phyloP scores from a whole-genome alignment of 768 basidiomycete species.

The Leccinum broughii region DNA sequence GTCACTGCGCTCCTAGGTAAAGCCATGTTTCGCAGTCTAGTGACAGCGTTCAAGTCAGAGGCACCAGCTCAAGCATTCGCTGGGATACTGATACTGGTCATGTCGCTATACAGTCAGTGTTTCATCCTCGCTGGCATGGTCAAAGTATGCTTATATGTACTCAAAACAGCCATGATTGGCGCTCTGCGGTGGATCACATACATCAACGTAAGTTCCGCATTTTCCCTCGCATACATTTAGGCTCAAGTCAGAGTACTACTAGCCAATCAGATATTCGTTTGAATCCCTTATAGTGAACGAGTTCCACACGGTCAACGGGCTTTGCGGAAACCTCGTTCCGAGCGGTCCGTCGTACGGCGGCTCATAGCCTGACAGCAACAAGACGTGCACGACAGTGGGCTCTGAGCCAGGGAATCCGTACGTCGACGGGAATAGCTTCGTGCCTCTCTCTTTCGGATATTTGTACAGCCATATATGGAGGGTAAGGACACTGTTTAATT shows the following conservation, averaged over 20 bases:
- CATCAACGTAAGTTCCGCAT: constrained; percentile 46
- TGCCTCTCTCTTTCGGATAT: constrained; percentile 45
- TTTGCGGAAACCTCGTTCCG: constrained; percentile 60
- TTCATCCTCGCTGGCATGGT: background rate
- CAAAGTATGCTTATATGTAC: background rate
- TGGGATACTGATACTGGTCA: constrained; percentile 50
- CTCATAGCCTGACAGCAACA: constrained; percentile 55
- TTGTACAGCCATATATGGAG: constrained; percentile 50
- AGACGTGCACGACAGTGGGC: constrained; percentile 76
- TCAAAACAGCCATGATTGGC: constrained; percentile 53
- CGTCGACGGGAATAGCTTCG: constrained; percentile 64
- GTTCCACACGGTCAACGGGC: constrained; percentile 68
- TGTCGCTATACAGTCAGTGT: constrained; percentile 48
- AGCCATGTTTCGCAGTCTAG: constrained; percentile 70
- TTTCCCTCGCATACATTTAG: constrained; percentile 32
- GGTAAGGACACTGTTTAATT: constrained; percentile 22
- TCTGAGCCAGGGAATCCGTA: constrained; percentile 55
- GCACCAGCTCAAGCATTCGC: constrained; percentile 64
- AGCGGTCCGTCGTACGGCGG: constrained; percentile 59
- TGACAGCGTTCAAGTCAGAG: constrained; percentile 57
- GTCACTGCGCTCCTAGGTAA: constrained; percentile 65
- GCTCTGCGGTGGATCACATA: constrained; percentile 68
- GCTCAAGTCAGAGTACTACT: background rate
- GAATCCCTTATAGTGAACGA: constrained; percentile 79
- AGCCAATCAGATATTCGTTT: constrained; percentile 64